Evolutionary conservation across 768 basidiomycete species (phyloP), one percentile per base, ranked within the genome.

Genomic region (Suillus ampliporus): DNA sequence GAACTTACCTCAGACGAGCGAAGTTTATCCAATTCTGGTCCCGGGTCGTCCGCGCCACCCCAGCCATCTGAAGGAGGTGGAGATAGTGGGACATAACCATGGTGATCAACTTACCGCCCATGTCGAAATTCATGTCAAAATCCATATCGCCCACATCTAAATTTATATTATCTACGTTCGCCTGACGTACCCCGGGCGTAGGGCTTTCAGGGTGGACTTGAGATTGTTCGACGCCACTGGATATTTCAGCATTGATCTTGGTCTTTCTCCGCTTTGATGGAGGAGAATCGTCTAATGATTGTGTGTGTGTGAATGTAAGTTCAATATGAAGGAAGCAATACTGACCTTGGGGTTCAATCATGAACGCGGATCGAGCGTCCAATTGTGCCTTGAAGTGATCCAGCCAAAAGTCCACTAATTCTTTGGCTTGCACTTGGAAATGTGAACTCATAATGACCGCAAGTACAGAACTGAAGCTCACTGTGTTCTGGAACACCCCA

Each of bases 331-430:
- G 11, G 31, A 57, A 40, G 11, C 4, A n/a, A 37, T n/a, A 26
- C 44, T 54, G 11, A 65, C 50, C 44, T 10, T 58, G 62, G 46
- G 59, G 53, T 15, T 58, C 65, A 34, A 59, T 19, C 17, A 57
- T 48, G 57, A 67, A 65, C 28, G 54, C 82, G 1, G 84, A 82
- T 58, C 85, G 83, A 26, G 89, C 83, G 69, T 89, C 85, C 3
- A 92, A 83, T 68, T 90, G 89, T 1, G 88, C 79, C 68, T 84
- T 89, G 75, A 91, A 87, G 67, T 84, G 89, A 60, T 86, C 82
- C 62, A 84, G 77, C 92, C 92, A 94, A 68, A 94, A 92, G 61
- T 89, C 83, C 0, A 85, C 79, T 47, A 94, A 73, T n/a, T 81
- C 82, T 54, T 84, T 84, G 1, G 89, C 89, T 64, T 84, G 79